Base-by-base conservation (phyloP, 495 filamentous ascomycete genomes). In the Penicillium egyptiacum region DNA sequence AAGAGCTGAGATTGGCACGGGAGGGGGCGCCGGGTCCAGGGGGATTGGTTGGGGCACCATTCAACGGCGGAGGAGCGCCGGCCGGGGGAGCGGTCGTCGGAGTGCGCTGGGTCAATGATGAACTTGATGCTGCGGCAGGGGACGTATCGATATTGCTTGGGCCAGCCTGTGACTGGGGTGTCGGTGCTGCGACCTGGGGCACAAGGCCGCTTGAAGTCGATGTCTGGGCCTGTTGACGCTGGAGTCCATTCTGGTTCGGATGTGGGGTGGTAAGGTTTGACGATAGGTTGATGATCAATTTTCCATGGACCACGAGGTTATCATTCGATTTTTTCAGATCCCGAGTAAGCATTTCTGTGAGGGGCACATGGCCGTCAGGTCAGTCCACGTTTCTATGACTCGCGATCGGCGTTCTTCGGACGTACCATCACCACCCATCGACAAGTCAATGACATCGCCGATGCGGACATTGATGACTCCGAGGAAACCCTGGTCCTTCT, bases 401-500 rank as follows among this genome's bases (percentile, higher is more conserved):
- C 54, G 43, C 45, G 35, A 53, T 59, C 43, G 49, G 55, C 26
- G 30, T 51, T 42, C 50, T 31, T 55, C 42, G 40, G 42, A 78
- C 84, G 60, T 84, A 98, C 94, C 92, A 78, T 98, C 94, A 55
- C 90, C 89, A 41, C 91, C 92, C 59, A 88, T 83, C 53, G 87
- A 85, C 57, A 98, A 72, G 70, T 97, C 94, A 50, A 98, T 89
- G 37, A 92, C 88, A 79, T 91, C 89, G 55, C 94, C 95, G 53
- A 98, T 88, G 50, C 91, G 88, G 56, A 98, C 88, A 70, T 98
- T 98, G 62, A 98, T 96, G 37, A 98, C 94, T 37, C 94, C 94
- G 20, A 98, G 83, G 64, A 98, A 98, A 2, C 94, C 94, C 70
- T 98, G 94, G 65, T 98, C 94, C 89, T 98, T 98, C 83, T 98